Conservation (phyloP, 225 moss, liverwort and hornwort genomes). For the Takakia lepidozioides region DNA sequence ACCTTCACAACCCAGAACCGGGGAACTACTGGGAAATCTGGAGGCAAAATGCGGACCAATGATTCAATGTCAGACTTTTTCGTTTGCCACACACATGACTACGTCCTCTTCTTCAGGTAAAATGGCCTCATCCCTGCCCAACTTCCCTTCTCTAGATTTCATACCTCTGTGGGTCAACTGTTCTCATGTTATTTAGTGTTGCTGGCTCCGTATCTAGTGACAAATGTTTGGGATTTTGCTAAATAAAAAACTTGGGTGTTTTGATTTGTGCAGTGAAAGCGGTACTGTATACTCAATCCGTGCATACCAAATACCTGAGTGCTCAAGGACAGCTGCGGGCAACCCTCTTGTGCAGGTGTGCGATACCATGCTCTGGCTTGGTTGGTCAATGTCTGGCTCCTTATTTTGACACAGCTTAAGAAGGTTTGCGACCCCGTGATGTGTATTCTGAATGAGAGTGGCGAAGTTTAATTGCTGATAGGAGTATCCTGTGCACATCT, state of each 20-base stretch:
- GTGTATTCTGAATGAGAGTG: no score
- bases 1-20: slow-evolving; percentile 90
- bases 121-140: no score
- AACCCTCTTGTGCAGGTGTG: slow-evolving; percentile 87
- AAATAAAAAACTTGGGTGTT: background rate
- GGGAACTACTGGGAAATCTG: slow-evolving; percentile 91
- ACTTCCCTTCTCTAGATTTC: no score
- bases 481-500: no score
- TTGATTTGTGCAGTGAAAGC: slow-evolving; percentile 59
- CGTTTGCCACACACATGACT: slow-evolving; percentile 87
- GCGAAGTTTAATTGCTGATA: no score
- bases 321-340: slow-evolving; percentile 88
- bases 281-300: slow-evolving; percentile 94
- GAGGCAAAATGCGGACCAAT: slow-evolving; percentile 83
- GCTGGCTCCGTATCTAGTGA: background rate
- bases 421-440: no score
- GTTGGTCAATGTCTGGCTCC: no score
- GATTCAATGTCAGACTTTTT: slow-evolving; percentile 93
- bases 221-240: background rate
- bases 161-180: slow-evolving; percentile 1
- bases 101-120: slow-evolving; percentile 90
- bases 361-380: no score
- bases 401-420: no score
- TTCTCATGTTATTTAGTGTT: background rate
- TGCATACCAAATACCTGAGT: slow-evolving; percentile 96